These are phyloP conservation scores for Pichia occidentalis DNA, from an alignment of 805 yeast species.

Conservation along the genomic window DNA sequence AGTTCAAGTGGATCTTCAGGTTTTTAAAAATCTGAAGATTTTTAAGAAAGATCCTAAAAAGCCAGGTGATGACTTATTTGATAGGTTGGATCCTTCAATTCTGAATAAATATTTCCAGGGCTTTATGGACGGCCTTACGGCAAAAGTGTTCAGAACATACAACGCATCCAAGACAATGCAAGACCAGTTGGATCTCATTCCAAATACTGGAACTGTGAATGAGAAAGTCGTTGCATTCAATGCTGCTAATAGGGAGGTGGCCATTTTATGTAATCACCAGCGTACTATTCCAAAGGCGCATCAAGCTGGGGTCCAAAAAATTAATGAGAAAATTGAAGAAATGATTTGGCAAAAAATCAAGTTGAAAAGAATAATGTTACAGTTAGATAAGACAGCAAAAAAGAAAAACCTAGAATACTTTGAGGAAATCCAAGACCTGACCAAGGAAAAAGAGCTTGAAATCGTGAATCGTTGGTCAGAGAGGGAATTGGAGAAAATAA, in stretches of 20 bases:
- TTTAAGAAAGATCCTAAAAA: conserved; percentile 85
- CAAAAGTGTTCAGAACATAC: conserved; percentile 95
- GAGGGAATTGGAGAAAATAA: conserved; percentile 57
- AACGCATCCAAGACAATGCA: conserved; percentile 97
- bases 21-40: conserved; percentile 77
- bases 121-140: conserved; percentile 90
- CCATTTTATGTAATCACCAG: conserved; percentile 95
- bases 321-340: conserved; percentile 70
- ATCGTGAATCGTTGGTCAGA: conserved; percentile 56
- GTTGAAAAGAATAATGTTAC: conserved; percentile 61
- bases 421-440: conserved; percentile 58
- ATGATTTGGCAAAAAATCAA: conserved; percentile 79
- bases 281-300: conserved; percentile 84
- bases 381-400: conserved; percentile 47
- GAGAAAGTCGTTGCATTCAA: conserved; percentile 84
- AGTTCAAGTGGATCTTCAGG: conserved; percentile 88
- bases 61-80: conserved; percentile 90
- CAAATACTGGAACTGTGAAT: conserved; percentile 80
- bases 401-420: conserved; percentile 53
- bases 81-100: conserved; percentile 75
- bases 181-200: conserved; percentile 78
- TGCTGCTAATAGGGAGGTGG: conserved; percentile 94
- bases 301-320: conserved; percentile 72
- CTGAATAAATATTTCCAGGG: conserved; percentile 82
- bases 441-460: conserved; percentile 53